Base-by-base conservation (phyloP, 2,329 filamentous ascomycete species). In the Decorospora gaudefroyi region DNA sequence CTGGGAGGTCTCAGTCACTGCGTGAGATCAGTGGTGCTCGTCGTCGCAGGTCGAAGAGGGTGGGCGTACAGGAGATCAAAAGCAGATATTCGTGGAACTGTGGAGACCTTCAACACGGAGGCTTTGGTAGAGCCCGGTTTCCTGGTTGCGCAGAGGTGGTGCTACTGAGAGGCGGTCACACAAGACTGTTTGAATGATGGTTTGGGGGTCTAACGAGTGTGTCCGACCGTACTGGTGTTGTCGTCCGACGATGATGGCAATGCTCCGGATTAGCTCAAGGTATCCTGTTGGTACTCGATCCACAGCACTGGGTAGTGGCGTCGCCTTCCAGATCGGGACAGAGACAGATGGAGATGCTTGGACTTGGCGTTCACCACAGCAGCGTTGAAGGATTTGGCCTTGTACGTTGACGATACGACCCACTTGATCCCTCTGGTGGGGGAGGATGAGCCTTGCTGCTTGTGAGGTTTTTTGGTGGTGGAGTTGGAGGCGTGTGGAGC, bases 141-240 rank as follows among this genome's bases (percentile, higher is more conserved):
- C 68, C 70, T 70, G 73, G 72, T 73, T 68, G 73, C 69, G 73
- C 72, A 76, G 71, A 72, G 64, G 69, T 67, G 63, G 72, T 72
- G 72, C 68, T 62, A 73, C 73, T 68, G 35, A 30, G 35, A 30
- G 57, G 59, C 46, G 51, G 70, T 71, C 47, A 59, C 60, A 70
- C 66, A 58, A 56, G 60, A 67, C n/a, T 69, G 65, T 69, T 66
- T 59, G 56, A 49, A 48, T 42, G 59, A 56, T 57, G 55, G 53
- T 53, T 69, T 62, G 19, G 65, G 19, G 65, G 65, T 61, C 61
- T 33, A 65, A 65, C 11, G 61, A 62, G 33, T 58, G 55, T 55
- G 46, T 61, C 61, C 60, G 58, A 54, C 42, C 30, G 62, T 61
- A 57, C 51, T 65, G 58, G 50, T 53, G 53, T 59, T 51, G 55